Evolutionary conservation across 2,329 filamentous ascomycete genomes (phyloP).

Genomic region (Westerdykella ornata): DNA sequence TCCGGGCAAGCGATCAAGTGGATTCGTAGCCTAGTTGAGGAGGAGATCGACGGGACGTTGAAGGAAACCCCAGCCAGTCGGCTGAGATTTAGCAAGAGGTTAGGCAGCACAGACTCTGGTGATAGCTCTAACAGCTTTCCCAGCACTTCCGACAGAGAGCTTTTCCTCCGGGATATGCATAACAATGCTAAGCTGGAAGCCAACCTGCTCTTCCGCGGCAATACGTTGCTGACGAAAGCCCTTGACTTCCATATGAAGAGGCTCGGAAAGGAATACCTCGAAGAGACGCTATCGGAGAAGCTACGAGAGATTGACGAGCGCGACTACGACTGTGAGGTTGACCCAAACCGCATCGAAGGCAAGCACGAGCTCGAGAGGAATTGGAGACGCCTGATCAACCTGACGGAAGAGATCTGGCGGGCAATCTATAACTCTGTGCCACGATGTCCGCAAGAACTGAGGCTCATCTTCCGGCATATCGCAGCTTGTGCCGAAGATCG

Average conservation of each 20-base stretch:
- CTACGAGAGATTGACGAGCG: conserved; percentile 83
- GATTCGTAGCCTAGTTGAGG: conserved; percentile 88
- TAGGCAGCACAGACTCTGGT: conserved; percentile 60
- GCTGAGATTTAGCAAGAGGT: conserved; percentile 63
- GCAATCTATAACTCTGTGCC: conserved; percentile 69
- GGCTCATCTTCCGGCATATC: conserved; percentile 83
- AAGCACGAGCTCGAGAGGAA: conserved; percentile 71
- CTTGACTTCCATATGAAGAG: conserved; percentile 94
- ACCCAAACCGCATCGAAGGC: conserved; percentile 67
- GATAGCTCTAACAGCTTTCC: conserved; percentile 42
- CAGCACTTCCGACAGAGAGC: conserved; percentile 56
- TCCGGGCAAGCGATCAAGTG: conserved; percentile 78
- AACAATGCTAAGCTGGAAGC: conserved; percentile 79
- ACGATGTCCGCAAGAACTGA: conserved; percentile 71
- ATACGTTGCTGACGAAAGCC: conserved; percentile 86
- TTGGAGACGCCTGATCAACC: conserved; percentile 67
- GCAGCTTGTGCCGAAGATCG: conserved; percentile 88
- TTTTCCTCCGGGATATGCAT: conserved; percentile 68
- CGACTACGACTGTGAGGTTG: conserved; percentile 90
- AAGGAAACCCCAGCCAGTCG: conserved; percentile 67
- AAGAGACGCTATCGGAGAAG: conserved; percentile 78
- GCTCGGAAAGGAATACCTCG: conserved; percentile 84
- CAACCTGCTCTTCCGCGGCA: conserved; percentile 90
- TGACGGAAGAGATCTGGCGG: conserved; percentile 80
- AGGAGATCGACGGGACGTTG: conserved; percentile 90